phyloP scores from a whole-genome alignment of 441 rosid genomes.

The Raphanus hybrid region DNA sequence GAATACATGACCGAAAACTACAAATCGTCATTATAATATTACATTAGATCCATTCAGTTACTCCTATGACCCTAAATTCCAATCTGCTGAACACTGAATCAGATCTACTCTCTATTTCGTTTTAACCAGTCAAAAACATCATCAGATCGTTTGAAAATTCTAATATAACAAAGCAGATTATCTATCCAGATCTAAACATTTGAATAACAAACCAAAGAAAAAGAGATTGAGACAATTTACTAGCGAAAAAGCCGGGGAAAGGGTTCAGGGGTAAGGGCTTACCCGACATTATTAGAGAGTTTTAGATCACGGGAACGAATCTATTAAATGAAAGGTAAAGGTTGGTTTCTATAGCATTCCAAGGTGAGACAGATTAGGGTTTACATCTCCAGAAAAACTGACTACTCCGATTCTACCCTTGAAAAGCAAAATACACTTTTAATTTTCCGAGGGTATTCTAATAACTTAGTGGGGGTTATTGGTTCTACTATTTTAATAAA shows the following conservation, averaged over 20 bases:
- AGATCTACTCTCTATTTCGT: neutral
- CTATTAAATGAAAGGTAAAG: neutral
- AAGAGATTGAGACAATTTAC: neutral
- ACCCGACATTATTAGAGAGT: neutral
- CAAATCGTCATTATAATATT: no score
- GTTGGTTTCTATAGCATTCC: neutral
- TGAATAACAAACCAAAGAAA: neutral
- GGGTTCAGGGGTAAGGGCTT: neutral
- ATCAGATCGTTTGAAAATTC: neutral
- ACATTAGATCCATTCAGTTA: neutral
- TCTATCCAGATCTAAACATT: neutral
- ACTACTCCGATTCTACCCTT: no score
- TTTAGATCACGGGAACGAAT: neutral
- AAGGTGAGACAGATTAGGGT: neutral
- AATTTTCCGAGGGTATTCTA: no score
- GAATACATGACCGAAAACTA: no score
- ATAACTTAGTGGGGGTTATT: no score
- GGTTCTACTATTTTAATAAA: no score
- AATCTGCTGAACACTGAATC: no score
- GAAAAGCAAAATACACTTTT: no score
- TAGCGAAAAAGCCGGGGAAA: neutral
- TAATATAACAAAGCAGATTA: neutral
- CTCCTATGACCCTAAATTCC: neutral
- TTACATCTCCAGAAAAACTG: neutral
- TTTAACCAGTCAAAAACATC: neutral